Conservation (phyloP, 2,329 filamentous ascomycete genomes). For the Aspergillus hiratsukae region DNA sequence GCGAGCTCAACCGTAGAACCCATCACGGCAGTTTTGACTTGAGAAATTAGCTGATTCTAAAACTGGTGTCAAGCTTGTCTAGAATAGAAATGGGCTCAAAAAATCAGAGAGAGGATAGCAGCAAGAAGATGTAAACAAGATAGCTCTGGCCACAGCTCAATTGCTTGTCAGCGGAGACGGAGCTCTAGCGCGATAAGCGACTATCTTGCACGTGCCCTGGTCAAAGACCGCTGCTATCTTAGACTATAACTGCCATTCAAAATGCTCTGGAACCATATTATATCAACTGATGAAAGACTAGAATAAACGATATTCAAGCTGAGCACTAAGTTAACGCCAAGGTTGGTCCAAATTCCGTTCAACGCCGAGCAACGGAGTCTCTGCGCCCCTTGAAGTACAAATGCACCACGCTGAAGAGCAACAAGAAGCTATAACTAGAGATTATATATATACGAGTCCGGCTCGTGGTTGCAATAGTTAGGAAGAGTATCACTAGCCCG, state of each 20-base stretch:
- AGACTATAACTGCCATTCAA: background rate
- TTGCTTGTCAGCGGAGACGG: conserved; percentile 14
- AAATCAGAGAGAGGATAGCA: background rate
- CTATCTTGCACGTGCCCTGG: conserved; percentile 12
- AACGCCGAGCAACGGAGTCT: background rate
- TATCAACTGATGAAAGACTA: background rate
- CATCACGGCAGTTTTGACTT: conserved; percentile 26
- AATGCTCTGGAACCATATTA: background rate
- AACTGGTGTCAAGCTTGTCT: background rate
- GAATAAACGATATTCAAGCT: background rate
- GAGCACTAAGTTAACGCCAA: background rate
- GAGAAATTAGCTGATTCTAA: background rate
- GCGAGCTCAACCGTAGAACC: conserved; percentile 55
- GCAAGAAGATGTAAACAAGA: background rate
- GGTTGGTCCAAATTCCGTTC: background rate
- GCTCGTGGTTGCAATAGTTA: conserved; percentile 2
- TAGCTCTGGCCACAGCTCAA: conserved; percentile 1
- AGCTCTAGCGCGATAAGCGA: conserved; percentile 20
- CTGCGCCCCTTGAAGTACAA: background rate
- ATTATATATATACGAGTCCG: conserved; percentile 5
- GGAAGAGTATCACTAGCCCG: background rate
- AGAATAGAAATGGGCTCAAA: background rate
- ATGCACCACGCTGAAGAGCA: background rate
- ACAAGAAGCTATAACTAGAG: background rate
- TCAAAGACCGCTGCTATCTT: background rate